phyloP scores from a whole-genome alignment of 768 basidiomycete genomes.

The Boletus patriciae region DNA sequence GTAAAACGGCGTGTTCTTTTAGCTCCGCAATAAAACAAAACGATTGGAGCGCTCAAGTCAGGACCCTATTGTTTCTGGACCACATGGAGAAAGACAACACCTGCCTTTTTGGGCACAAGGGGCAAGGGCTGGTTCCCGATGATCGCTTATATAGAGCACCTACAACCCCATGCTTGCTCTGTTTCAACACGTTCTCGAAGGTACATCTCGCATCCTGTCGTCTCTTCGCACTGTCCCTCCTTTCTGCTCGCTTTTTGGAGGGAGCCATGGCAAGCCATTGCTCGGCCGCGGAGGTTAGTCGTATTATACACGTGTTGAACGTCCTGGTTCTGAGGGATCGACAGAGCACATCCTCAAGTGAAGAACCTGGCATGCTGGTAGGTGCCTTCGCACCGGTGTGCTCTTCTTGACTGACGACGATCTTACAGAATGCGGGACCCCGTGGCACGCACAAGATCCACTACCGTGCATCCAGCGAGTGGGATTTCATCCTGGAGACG shows the following conservation, averaged over 20 bases:
- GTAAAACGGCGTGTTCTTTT: conserved; percentile 9
- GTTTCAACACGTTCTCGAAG: conserved; percentile 6
- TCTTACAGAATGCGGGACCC: conserved; percentile 31
- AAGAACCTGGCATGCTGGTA: conserved; percentile 20
- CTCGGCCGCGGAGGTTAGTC: conserved; percentile 33
- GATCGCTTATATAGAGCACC: conserved; percentile 8
- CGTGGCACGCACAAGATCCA: conserved; percentile 62
- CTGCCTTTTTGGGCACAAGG: conserved; percentile 35
- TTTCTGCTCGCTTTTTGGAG: conserved; percentile 1
- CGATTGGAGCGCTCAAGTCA: conserved; percentile 5
- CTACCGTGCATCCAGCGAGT: conserved; percentile 57
- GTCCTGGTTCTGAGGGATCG: conserved; percentile 7
- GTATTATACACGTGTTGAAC: not conserved
- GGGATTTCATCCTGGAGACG: conserved; percentile 66
- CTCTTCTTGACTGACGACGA: conserved; percentile 1
- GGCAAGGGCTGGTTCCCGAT: conserved; percentile 9
- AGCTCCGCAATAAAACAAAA: conserved; percentile 20
- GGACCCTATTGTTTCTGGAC: conserved; percentile 27
- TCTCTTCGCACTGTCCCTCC: not conserved
- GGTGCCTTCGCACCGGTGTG: not conserved
- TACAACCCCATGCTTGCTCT: conserved; percentile 16
- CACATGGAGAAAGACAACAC: conserved; percentile 28
- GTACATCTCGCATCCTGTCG: not conserved
- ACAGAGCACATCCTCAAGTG: conserved; percentile 27
- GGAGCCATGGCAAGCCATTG: conserved; percentile 25